Evolutionary conservation across 2,329 filamentous ascomycete genomes (phyloP).

Genomic region (Colletotrichum camelliae): DNA sequence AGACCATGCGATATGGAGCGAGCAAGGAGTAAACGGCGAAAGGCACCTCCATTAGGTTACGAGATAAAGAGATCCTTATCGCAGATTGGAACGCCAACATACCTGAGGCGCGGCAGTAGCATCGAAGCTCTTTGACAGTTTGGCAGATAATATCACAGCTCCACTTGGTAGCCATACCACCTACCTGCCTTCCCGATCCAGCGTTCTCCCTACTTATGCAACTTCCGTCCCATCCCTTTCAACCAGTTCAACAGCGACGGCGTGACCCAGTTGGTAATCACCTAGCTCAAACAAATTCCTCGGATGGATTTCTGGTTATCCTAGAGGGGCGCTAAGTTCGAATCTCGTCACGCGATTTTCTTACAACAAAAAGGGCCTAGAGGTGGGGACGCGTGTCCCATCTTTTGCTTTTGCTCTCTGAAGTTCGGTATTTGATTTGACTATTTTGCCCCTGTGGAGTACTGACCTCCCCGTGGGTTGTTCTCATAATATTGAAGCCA

Average conservation of each 20-base stretch:
- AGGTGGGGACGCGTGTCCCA: background rate
- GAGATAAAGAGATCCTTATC: background rate
- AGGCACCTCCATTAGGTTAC: background rate
- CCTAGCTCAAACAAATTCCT: background rate
- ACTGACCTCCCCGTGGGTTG: too few relatives aligned
- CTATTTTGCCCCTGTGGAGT: too few relatives aligned
- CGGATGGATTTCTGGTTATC: background rate
- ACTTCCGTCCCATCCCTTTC: background rate
- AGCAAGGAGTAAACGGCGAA: background rate
- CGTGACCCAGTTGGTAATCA: background rate
- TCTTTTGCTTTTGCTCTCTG: background rate
- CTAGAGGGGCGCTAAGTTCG: background rate
- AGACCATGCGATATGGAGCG: background rate
- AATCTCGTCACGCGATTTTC: background rate
- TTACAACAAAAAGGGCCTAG: background rate
- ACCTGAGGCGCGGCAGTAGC: too few relatives aligned
- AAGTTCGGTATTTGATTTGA: background rate
- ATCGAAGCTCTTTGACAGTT: background rate
- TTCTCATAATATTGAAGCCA: too few relatives aligned
- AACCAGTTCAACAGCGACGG: background rate
- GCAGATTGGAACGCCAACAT: background rate
- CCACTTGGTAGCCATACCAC: background rate
- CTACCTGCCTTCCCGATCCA: background rate
- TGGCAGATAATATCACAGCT: background rate
- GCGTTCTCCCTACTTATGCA: background rate